A percentile compares a stretch with the other conserved stretches of the same genome.
These are phyloP conservation scores for Dendryphion nanum DNA, from an alignment of 2,329 filamentous ascomycete genomes.

Conservation along the genomic window DNA sequence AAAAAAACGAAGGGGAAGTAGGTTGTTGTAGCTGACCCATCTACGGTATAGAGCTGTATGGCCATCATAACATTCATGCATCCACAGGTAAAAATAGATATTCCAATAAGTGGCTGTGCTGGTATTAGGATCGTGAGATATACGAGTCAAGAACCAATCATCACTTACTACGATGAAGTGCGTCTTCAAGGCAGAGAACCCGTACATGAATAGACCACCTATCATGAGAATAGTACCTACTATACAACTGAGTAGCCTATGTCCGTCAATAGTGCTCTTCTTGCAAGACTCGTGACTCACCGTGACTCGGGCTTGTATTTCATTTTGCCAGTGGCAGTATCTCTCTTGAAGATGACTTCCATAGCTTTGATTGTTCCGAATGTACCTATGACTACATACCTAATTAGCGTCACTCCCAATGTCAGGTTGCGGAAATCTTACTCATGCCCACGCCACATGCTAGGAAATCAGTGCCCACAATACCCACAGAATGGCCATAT, in stretches of 20 bases:
- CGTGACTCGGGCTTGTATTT: conserved; percentile 11
- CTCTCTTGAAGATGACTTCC: conserved; percentile 11
- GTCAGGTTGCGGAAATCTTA: neutral
- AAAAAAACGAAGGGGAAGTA: neutral
- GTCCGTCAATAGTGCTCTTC: neutral
- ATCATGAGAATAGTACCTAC: conserved; percentile 5
- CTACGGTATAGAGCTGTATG: conserved; percentile 10
- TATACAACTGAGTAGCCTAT: conserved; percentile 9
- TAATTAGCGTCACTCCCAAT: no score
- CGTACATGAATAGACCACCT: conserved; percentile 13
- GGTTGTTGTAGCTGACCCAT: conserved; percentile 4
- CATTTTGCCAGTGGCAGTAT: conserved; percentile 4
- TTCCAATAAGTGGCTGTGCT: conserved; percentile 7
- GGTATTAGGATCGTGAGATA: no score
- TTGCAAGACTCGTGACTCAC: conserved; percentile 2
- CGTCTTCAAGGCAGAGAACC: conserved; percentile 8
- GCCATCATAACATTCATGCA: conserved; percentile 12
- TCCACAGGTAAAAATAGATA: conserved; percentile 7
- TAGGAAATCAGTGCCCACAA: conserved; percentile 12
- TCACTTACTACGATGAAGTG: conserved; percentile 11
- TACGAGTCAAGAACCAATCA: neutral
- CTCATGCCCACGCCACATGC: conserved; percentile 10
- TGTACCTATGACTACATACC: conserved; percentile 8
- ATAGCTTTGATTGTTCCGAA: conserved; percentile 12
- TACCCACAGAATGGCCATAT: conserved; percentile 12